A percentile compares a stretch with the other conserved stretches of the same genome.
These are phyloP conservation scores for Cystofilobasidium capitatum DNA, from an alignment of 768 basidiomycete species.

Conservation along the genomic window DNA sequence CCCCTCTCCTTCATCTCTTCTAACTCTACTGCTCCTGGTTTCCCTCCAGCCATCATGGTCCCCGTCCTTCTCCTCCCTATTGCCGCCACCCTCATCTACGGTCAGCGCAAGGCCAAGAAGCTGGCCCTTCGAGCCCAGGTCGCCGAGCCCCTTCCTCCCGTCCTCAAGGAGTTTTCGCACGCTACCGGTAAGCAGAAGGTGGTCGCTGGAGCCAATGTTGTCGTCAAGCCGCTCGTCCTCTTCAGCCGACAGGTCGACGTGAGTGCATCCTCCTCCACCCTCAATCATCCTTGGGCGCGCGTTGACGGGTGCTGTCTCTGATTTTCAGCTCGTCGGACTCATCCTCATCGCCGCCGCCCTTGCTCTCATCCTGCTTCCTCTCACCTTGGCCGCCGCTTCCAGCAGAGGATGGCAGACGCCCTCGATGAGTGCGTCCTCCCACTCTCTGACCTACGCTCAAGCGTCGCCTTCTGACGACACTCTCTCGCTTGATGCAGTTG, in stretches of 20 bases:
- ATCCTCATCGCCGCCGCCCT: constrained; percentile 38
- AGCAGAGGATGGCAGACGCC: constrained; percentile 35
- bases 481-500: constrained; percentile 21
- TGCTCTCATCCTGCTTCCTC: constrained; percentile 38
- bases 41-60: constrained; percentile 39
- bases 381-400: constrained; percentile 35
- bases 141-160: too few relatives aligned
- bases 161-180: too few relatives aligned
- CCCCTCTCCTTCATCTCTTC: too few relatives aligned
- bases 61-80: constrained; percentile 37
- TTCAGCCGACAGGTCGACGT: constrained; percentile 24
- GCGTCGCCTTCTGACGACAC: neutral
- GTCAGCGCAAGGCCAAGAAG: too few relatives aligned
- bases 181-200: neutral
- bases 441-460: neutral
- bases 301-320: too few relatives aligned
- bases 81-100: constrained; percentile 38
- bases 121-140: too few relatives aligned
- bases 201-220: neutral
- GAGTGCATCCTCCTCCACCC: too few relatives aligned
- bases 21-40: too few relatives aligned
- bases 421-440: constrained; percentile 31
- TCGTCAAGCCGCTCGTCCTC: neutral
- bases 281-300: too few relatives aligned
- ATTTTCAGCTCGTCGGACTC: constrained; percentile 30